Conservation (phyloP, 2,329 filamentous ascomycete genomes). For the Talaromyces albobiverticillius region DNA sequence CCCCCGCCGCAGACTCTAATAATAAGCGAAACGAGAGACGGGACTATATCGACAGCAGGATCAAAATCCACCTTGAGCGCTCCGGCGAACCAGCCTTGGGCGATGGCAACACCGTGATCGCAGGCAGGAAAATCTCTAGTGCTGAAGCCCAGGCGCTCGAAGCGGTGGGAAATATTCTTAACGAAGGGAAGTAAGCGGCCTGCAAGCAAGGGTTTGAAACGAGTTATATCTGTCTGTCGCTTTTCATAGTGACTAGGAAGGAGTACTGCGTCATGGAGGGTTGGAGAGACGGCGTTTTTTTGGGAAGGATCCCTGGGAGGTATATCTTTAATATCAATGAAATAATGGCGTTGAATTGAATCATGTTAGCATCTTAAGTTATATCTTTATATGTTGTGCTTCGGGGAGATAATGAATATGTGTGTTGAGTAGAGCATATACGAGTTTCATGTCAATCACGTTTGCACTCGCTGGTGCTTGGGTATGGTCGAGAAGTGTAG, state of each 20-base stretch:
- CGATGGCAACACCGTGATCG: slow-evolving; percentile 32
- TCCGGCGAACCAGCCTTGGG: slow-evolving; percentile 37
- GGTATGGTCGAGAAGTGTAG: too few species aligned
- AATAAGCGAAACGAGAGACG: slow-evolving; percentile 68
- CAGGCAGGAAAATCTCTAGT: slow-evolving; percentile 38
- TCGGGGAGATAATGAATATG: too few species aligned
- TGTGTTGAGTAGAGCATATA: too few species aligned
- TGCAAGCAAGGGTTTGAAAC: background rate
- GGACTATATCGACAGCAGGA: slow-evolving; percentile 80
- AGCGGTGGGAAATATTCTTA: slow-evolving; percentile 34
- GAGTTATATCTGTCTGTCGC: background rate
- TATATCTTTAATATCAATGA: background rate
- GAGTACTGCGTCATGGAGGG: background rate
- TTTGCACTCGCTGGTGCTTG: background rate
- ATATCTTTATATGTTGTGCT: too few species aligned
- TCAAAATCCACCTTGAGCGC: slow-evolving; percentile 70
- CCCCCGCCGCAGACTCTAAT: slow-evolving; percentile 43
- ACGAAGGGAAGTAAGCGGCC: slow-evolving; percentile 4
- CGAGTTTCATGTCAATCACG: background rate
- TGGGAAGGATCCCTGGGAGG: background rate
- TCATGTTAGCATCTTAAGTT: too few species aligned
- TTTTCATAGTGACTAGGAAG: background rate
- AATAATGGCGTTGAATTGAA: background rate
- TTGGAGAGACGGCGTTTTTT: slow-evolving; percentile 11
- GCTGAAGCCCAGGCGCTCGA: slow-evolving; percentile 43